Conservation (phyloP, 139 green algal genomes). For the Desmodesmus armatus region DNA sequence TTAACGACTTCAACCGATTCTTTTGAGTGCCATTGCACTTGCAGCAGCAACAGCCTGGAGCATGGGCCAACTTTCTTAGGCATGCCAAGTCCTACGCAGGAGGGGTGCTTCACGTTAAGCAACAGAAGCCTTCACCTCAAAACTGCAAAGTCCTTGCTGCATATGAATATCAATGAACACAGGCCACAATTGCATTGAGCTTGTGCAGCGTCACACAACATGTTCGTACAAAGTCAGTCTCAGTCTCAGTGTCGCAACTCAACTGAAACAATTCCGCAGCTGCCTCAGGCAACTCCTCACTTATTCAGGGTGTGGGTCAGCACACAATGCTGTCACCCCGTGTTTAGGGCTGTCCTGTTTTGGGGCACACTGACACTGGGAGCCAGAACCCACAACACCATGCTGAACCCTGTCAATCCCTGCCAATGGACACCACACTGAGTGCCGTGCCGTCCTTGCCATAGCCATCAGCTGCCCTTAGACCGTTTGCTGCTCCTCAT, state of each 20-base stretch:
- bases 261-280: neutral
- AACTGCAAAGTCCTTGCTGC: neutral
- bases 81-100: no score
- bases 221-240: no score
- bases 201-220: neutral
- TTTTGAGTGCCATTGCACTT: no score
- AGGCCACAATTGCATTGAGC: neutral
- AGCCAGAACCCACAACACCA: neutral
- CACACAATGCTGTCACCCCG: neutral
- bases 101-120: no score
- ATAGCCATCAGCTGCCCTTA: neutral
- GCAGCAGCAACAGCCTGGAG: no score
- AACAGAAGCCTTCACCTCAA: no score
- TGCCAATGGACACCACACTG: neutral
- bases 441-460: neutral
- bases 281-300: neutral
- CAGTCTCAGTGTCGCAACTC: no score
- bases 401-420: neutral
- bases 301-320: no score
- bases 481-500: neutral
- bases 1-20: no score
- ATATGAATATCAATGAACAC: neutral
- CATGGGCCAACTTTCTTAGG: no score
- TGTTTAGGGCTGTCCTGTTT: no score
- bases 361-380: neutral